Base-by-base conservation (phyloP, 495 filamentous ascomycete genomes). In the Penicillium tannophilum region DNA sequence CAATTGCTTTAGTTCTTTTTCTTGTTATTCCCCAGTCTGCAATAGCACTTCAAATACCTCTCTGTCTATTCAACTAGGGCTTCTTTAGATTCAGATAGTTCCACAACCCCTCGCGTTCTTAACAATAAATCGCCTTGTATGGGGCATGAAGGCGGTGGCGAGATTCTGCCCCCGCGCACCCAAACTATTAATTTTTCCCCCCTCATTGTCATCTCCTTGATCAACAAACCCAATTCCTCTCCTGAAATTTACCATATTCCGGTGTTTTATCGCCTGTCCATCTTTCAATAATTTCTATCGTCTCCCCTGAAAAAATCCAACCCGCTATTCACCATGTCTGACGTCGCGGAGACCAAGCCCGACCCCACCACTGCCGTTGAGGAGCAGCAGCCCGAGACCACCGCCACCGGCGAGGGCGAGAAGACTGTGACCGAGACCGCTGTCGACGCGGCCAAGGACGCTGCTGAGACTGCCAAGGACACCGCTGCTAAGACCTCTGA, bases 401-500 rank as follows among this genome's bases (percentile, higher is more conserved):
- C 67, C 63, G 64, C 75, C 64, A 64, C 74, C 41, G 55, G 71
- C 36, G 69, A 73, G 62, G 74, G 64, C 16, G 72, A 70, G 50
- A 69, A 77, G 65, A 67, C 65, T 28, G 66, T 72, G 52, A 68
- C 74, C 20, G 72, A 77, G 58, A 66, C 79, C 48, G 76, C 67
- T 20, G 63, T 69, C 47, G 72, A 74, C 43, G 68, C 72, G 48
- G 79, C 74, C 23, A 69, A 78, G 24, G 69, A 70, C 7, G 75
- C 78, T 53, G 82, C 74, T 23, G 70, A 78, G 39, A 72, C 78
- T 45, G 78, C 76, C 51, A 75, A 81, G 53, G 74, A 74, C 33
- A 75, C 82, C 31, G 82, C 81, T 26, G 62, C 78, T 28, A 85
- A 84, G 60, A 84, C 87, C 33, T 83, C 86, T 65, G 87, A 86